These are phyloP conservation scores for Fagopyrum homotropicum DNA, from an alignment of 148 eudicot genomes.

Conservation along the genomic window DNA sequence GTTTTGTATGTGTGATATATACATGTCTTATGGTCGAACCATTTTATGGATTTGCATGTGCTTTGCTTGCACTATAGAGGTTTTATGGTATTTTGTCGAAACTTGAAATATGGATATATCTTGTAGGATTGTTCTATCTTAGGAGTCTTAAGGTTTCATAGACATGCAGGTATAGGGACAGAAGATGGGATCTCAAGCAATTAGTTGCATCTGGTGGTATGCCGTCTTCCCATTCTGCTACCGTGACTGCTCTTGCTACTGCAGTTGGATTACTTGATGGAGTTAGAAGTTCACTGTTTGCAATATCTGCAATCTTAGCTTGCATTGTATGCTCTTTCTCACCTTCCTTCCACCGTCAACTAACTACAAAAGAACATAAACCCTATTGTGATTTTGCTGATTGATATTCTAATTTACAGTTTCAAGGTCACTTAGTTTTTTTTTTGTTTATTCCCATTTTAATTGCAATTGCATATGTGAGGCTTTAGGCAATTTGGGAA, in stretches of 20 bases:
- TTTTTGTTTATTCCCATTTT: background rate
- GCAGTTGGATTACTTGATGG: constrained; percentile 83
- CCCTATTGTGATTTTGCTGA: background rate
- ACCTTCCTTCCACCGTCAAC: background rate
- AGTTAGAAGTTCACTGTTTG: constrained; percentile 68
- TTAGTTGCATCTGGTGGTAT: constrained; percentile 93
- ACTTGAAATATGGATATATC: background rate
- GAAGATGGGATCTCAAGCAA: constrained; percentile 78
- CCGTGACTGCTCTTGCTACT: constrained; percentile 83
- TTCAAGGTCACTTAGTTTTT: background rate
- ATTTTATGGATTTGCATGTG: background rate
- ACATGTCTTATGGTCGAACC: background rate
- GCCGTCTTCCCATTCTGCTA: constrained; percentile 99
- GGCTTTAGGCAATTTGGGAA: background rate
- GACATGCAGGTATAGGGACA: constrained; percentile 85
- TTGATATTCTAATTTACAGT: background rate
- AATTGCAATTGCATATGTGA: background rate
- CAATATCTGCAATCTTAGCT: constrained; percentile 62
- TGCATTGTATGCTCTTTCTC: constrained; percentile 64
- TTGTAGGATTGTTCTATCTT: constrained; percentile 15
- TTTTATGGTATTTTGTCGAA: background rate
- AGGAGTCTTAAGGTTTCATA: constrained; percentile 37
- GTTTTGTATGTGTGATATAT: background rate
- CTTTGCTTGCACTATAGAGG: background rate
- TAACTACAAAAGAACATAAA: background rate